Base-by-base conservation (phyloP, 1,139 yeast species). In the Suhomyces coccinellae region DNA sequence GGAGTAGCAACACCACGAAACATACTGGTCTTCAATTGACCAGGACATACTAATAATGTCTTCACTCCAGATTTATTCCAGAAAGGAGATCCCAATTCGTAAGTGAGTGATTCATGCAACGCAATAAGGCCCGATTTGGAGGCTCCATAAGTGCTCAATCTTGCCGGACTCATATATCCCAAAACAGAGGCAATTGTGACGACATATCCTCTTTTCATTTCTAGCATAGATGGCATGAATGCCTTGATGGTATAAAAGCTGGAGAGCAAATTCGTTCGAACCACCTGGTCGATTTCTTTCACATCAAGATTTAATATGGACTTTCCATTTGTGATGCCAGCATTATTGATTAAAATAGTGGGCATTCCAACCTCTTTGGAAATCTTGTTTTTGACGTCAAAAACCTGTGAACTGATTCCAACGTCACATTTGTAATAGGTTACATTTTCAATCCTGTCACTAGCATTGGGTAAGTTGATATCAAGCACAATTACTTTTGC, bases 71-170 rank as follows among this genome's bases (percentile, higher is more conserved):
- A 65, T 0, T 66, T 62, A 44, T 65, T 67, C 33, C 73, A 52
- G 4, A 76, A 65, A 0, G 83, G 83, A 0, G 78, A 70, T 0
- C 83, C 83, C 32, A 88, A 61, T 59, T 87, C 95, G 52, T 81
- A 80, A 0, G 89, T 82, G 33, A 91, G 67, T 0, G 93, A 83
- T 58, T 88, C 96, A 60, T 91, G 97, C 38, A 90, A 67, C 0
- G 95, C 90, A 43, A 91, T 77, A 27, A 88, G 64, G 0, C 96
- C 97, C 0, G 96, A 85, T 62, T 91, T 91, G 8, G 95, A 80
- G 0, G 97, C 96, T 0, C 97, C 96, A 57, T 91, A 91, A 0
- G 87, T 87, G 53, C 87, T 79, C 45, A 88, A 69, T 29, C 84
- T 70, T 6, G 96, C 93, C 0, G 97, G 97, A 0, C 95, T 79